phyloP scores from a whole-genome alignment of 2,329 filamentous ascomycete genomes.

The Sporothrix euskadiensis region DNA sequence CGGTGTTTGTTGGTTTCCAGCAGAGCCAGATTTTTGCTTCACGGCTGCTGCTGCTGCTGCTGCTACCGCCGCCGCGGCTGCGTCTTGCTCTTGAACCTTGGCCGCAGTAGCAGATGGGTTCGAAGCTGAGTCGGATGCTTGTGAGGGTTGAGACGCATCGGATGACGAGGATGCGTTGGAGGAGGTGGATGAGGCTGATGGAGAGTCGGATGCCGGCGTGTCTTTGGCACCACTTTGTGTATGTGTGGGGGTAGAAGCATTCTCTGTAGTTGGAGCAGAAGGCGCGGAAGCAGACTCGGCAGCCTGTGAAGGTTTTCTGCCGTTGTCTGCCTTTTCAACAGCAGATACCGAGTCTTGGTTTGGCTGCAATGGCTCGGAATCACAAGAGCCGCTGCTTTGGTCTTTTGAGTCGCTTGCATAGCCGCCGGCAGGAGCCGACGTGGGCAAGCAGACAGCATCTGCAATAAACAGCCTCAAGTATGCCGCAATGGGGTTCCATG shows the following conservation, averaged over 20 bases:
- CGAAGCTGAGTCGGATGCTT: neutral
- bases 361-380: neutral
- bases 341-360: neutral
- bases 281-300: neutral
- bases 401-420: neutral
- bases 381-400: neutral
- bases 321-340: neutral
- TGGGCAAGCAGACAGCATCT: neutral
- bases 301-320: neutral
- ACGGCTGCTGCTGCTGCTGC: neutral
- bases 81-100: neutral
- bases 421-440: neutral
- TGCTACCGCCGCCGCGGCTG: neutral
- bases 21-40: neutral
- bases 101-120: neutral
- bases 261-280: neutral
- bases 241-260: neutral
- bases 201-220: neutral
- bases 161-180: constrained; percentile 11
- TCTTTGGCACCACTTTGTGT: neutral
- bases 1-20: neutral
- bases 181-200: constrained; percentile 18
- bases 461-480: constrained; percentile 18
- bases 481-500: constrained; percentile 11
- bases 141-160: neutral